These are phyloP conservation scores for Lagenaria siceraria DNA, from an alignment of 306 rosid genomes.

Conservation along the genomic window DNA sequence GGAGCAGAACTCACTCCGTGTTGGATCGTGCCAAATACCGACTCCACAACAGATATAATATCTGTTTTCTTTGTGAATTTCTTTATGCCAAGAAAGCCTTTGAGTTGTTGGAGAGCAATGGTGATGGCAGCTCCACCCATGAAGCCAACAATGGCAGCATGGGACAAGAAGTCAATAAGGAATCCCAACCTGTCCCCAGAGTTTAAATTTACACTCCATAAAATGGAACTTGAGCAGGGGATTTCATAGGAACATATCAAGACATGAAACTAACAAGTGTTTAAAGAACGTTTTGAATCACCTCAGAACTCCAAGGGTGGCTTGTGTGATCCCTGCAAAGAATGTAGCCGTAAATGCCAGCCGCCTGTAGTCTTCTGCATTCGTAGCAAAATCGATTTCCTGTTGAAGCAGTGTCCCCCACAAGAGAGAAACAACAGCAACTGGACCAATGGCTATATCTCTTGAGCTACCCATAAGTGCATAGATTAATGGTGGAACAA, in stretches of 20 bases:
- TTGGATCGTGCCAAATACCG: conserved; percentile 45
- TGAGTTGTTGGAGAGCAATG: conserved; percentile 91
- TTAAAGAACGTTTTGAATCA: not conserved
- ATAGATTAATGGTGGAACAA: conserved; percentile 27
- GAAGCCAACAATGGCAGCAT: conserved; percentile 94
- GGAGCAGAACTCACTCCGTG: conserved; percentile 51
- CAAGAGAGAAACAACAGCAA: conserved; percentile 29
- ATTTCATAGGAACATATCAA: not conserved
- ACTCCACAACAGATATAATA: conserved; percentile 54
- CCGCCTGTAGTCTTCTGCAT: conserved; percentile 8
- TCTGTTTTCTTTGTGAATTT: conserved; percentile 63
- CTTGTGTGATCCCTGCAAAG: conserved; percentile 23
- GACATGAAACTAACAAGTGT: not conserved
- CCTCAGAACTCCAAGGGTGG: conserved; percentile 22
- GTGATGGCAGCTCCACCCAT: conserved; percentile 99
- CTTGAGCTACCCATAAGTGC: conserved; percentile 32
- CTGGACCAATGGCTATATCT: conserved; percentile 31
- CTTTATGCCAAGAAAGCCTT: conserved; percentile 81
- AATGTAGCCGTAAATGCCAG: conserved; percentile 26
- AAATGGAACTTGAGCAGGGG: not conserved
- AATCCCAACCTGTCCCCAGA: conserved; percentile 62
- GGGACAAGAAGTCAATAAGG: conserved; percentile 88
- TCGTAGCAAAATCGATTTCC: conserved; percentile 8
- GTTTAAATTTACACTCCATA: not conserved
- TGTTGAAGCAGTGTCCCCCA: conserved; percentile 16